Base-by-base conservation (phyloP, 2,329 filamentous ascomycete species). In the Neoscytalidium dimidiatum region DNA sequence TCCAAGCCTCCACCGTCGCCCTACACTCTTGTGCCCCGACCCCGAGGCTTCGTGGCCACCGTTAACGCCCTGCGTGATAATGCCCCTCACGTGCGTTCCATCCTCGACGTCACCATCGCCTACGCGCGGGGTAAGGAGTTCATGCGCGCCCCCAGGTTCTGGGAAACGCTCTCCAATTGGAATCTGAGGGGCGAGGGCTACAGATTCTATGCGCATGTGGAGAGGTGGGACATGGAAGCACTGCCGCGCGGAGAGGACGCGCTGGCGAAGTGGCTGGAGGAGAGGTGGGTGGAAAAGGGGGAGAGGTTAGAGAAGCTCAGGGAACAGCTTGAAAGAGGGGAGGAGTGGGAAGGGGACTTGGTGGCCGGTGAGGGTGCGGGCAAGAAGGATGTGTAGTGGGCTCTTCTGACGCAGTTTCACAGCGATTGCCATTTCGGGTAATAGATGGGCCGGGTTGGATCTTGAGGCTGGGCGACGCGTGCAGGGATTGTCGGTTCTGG, bases 21-120 rank as follows among this genome's bases (percentile, higher is more conserved):
- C 8, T 84, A 89, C 73, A 79, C 87, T 13, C 80, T 89, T 19
- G 88, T 87, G 69, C 86, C 86, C 23, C 81, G 85, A 33, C 86
- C 83, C 21, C 88, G 85, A 72, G 86, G 86, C 58, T 89, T 89
- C 72, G 79, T 88, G 53, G 82, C 85, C 29, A 86, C 83, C 1
- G 84, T 88, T 11, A 82, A 85, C 71, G 82, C 86, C 65, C 76
- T 89, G 61, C 72, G 75, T 13, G 53, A 68, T 3, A 67, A 68
- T 3, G 67, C 71, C 21, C 64, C 71, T 17, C 76, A 77, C 52
- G 70, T 79, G 8, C 73, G 71, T 53, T 74, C 75, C 3, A 75
- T 79, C 4, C 77, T 77, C 70, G 77, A 79, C 57, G 64, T 78
- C n/a, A 78, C 76, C 1, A 68, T 79, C n/a, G 76, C 76, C 4